Evolutionary conservation across 2,329 filamentous ascomycete genomes (phyloP), one percentile per base, ranked within the genome.

Genomic region (Colletotrichum truncatum): DNA sequence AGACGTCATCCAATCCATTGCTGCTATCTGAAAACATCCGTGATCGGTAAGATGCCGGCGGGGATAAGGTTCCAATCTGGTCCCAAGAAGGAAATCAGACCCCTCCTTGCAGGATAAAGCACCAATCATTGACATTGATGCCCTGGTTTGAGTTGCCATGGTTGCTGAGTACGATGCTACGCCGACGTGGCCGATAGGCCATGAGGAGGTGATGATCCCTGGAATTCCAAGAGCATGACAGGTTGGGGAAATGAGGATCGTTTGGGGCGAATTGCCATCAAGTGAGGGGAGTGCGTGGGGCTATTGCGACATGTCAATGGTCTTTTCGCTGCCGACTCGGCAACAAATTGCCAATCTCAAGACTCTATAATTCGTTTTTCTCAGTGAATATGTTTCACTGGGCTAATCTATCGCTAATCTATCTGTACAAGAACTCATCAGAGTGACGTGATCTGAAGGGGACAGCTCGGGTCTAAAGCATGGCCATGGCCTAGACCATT

Each of bases 1-100:
- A 62, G 56, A 55, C 48, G 62, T 65, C 62, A 65, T 65, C 49
- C 21, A 55, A 61, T 54, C 49, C 16, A 41, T 30, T 16, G 30
- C 23, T 26, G 12, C 39, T 32, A 39, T 16, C 39, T 25, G 11
- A 21, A 49, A 54, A 54, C 48, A 54, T 48, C 32, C 28, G 34
- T 30, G 21, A 61, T 43, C 48, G 32, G 48, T 49, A 32, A 61
- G 38, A 34, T 54, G 48, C 41, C 32, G 25, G 62, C 48, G 39
- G 39, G 34, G 41, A 25, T 30, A 48, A 41, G 34, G 32, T 59
- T 52, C 46, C 46, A 28, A n/a, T 46, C 18, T 2, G 28, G 45
- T 12, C 52, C 52, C 11, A 28, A 18, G 41, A n/a, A 4, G 60
- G 23, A 16, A 41, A 25, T 56, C 46, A 32, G 48, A 18, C 23